Percentiles rank a stretch among this genome's conserved stretches.
phyloP scores from a whole-genome alignment of 1,139 yeast genomes.

The Debaryomyces sp. region DNA sequence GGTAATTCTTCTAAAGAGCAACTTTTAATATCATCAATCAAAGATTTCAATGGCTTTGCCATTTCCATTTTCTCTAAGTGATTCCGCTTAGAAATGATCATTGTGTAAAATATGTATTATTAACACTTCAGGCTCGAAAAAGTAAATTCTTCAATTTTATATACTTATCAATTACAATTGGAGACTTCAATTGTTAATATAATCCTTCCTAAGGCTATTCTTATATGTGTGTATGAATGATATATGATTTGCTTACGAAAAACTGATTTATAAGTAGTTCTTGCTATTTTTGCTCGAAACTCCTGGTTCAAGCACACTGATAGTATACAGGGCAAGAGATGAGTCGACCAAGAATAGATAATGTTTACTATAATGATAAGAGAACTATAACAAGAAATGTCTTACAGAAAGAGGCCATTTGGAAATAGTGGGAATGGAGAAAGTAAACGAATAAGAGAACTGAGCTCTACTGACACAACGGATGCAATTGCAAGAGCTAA shows the following conservation, averaged over 20 bases:
- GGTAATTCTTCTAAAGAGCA: conserved; percentile 38
- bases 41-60: conserved; percentile 37
- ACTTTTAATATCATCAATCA: conserved; percentile 38
- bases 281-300: conserved; percentile 7
- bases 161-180: not conserved
- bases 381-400: not conserved
- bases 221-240: not conserved
- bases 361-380: not conserved
- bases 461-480: not conserved
- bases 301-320: conserved; percentile 6
- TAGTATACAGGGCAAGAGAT: conserved; percentile 5
- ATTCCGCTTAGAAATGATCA: conserved; percentile 38
- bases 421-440: not conserved
- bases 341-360: not conserved
- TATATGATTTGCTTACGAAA: not conserved
- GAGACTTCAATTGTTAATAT: not conserved
- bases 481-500: conserved; percentile 10
- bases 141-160: conserved; percentile 2
- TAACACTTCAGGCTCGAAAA: not conserved
- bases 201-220: not conserved
- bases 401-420: conserved; percentile 1
- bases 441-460: not conserved
- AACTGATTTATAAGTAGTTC: conserved; percentile 1
- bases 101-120: conserved; percentile 10
- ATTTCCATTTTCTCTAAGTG: conserved; percentile 35